Evolutionary conservation across 176 grass and related monocot species (phyloP).

Genomic region (Echinochloa phyllopogon): DNA sequence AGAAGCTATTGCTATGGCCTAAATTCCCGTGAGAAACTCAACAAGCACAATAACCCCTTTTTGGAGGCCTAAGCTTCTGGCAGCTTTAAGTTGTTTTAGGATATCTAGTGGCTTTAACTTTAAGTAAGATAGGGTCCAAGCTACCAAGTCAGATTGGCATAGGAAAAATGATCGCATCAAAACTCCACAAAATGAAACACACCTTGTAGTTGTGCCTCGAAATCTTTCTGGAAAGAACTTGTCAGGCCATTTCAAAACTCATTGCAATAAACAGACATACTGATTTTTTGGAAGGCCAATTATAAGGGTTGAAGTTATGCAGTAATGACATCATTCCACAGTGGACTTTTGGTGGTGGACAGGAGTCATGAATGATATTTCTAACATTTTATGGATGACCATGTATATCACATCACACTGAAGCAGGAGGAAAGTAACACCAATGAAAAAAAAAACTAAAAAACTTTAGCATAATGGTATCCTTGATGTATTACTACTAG

Average conservation of each 20-base stretch:
- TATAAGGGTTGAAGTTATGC: background rate
- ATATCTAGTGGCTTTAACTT: background rate
- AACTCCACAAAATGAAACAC: background rate
- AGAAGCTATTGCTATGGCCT: background rate
- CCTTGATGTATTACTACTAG: background rate
- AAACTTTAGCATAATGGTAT: constrained; percentile 13
- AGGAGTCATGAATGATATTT: background rate
- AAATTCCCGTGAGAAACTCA: background rate
- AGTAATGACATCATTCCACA: background rate
- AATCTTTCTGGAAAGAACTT: background rate
- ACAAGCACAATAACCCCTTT: background rate
- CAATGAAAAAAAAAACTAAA: background rate
- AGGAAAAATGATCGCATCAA: background rate
- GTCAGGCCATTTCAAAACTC: background rate
- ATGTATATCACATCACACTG: background rate
- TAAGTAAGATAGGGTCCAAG: background rate
- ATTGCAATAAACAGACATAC: background rate
- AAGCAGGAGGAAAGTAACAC: background rate
- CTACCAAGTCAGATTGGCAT: background rate
- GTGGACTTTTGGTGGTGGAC: background rate
- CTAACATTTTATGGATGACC: background rate
- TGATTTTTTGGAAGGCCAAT: background rate
- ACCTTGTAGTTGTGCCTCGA: background rate
- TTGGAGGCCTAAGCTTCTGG: background rate
- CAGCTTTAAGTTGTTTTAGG: background rate